Evolutionary conservation across 2,329 filamentous ascomycete species (phyloP).

Genomic region (Hypomyces rosellus): DNA sequence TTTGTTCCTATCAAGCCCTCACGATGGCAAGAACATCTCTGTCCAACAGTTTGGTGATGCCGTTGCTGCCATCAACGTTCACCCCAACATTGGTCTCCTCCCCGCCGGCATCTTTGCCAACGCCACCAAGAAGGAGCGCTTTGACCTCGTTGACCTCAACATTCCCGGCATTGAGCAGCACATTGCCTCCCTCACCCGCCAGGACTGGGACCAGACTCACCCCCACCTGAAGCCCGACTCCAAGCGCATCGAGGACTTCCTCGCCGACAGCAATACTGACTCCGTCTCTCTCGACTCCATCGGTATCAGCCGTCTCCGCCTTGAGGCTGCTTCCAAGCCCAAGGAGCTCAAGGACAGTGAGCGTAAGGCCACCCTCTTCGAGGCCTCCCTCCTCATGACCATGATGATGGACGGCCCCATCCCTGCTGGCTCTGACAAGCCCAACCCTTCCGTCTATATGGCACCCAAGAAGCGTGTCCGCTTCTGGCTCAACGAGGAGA

Average conservation of each 20-base stretch:
- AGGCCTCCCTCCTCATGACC: constrained; percentile 10
- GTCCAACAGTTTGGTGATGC: constrained; percentile 13
- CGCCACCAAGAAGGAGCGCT: constrained; percentile 3
- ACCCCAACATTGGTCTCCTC: constrained; percentile 5
- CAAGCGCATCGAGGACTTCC: constrained; percentile 6
- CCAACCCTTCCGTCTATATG: background rate
- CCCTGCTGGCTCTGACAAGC: background rate
- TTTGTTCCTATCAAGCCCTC: background rate
- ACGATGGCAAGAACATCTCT: constrained; percentile 13
- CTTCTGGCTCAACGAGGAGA: constrained; percentile 9
- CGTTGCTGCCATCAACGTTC: constrained; percentile 15
- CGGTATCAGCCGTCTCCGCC: constrained; percentile 4
- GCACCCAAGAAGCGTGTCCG: constrained; percentile 10
- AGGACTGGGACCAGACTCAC: constrained; percentile 1
- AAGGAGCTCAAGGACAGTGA: background rate
- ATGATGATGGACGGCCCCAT: constrained; percentile 10
- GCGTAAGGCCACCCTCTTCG: constrained; percentile 1
- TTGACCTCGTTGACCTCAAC: constrained; percentile 13
- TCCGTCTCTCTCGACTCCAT: constrained; percentile 6
- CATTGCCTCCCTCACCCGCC: constrained; percentile 8
- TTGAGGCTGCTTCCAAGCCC: background rate
- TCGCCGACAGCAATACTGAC: constrained; percentile 8
- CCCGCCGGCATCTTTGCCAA: constrained; percentile 8
- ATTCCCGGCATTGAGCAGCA: constrained; percentile 11
- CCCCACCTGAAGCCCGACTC: background rate